Base-by-base conservation (phyloP, 2,329 filamentous ascomycete species). In the Trichoderma cornu-damae region DNA sequence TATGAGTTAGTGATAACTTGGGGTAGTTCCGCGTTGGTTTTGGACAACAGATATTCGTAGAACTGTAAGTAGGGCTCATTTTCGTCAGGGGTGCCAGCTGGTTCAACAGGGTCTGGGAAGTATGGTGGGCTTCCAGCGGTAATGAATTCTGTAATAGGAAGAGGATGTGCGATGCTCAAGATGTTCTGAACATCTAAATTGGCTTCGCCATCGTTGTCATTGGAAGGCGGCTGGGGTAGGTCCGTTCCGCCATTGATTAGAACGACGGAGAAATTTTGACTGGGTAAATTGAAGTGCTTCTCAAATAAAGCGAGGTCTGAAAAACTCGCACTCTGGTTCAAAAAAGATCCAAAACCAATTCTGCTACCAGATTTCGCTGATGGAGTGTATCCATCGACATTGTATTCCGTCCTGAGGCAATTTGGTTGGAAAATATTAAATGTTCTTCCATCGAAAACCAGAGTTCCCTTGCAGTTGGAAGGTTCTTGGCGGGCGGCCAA, bases 61-160 rank as follows among this genome's bases (percentile, higher is more conserved):
- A 80, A 78, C 47, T 79, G 75, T 3, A 84, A 68, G 61, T 80
- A 85, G 0, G 82, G 82, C 67, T 85, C 82, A 63, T 85, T 84
- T 16, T 55, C 32, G 16, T 46, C 24, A 14, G 42, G 40, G 16
- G 42, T 46, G 28, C 51, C 51, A 3, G 34, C 34, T 3, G 51
- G 60, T 6, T 43, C 37, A 16, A 34, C 55, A 8, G 55, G 28
- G 12, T 51, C 46, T 5, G 47, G 55, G 20, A 37, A 37, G 28
- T 52, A 51, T 6, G 46, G 38, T 14, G 46, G 46, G 30, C 37
- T 44, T 26, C 55, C 55, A 8, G 35, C 55, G n/a, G 49, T 43
- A 14, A 58, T 52, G 22, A 53, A 58, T 26, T 57, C 53, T 6
- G 60, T 49, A 37, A 60, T 56, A 11, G 60, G 61, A 8, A 60